These are phyloP conservation scores for Davidsoniella virescens DNA, from an alignment of 2,329 filamentous ascomycete genomes.

Conservation along the genomic window DNA sequence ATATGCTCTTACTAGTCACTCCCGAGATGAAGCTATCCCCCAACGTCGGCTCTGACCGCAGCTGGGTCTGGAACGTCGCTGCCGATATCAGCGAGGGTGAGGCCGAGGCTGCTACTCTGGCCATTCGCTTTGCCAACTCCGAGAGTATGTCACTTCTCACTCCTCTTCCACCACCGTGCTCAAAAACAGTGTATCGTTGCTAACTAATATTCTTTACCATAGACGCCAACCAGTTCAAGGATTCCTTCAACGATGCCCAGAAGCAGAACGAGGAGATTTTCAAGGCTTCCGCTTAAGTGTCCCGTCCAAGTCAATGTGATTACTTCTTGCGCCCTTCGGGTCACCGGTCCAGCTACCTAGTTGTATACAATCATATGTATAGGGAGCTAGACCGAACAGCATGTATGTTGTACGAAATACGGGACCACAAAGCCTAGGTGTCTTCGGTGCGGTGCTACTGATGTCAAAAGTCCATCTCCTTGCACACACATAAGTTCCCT, in stretches of 20 bases:
- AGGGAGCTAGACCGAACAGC: no score
- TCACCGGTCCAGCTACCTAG: not conserved
- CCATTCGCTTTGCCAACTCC: conserved; percentile 93
- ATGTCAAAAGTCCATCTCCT: no score
- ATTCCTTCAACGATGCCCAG: conserved; percentile 91
- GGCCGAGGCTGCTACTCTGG: conserved; percentile 86
- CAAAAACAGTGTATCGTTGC: conserved; percentile 13
- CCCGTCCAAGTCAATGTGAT: not conserved
- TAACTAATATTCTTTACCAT: conserved; percentile 15
- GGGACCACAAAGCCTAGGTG: no score
- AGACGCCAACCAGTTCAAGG: conserved; percentile 97
- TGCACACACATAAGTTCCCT: no score
- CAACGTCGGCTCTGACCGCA: conserved; percentile 94
- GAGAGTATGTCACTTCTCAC: conserved; percentile 55
- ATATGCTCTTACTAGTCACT: conserved; percentile 44
- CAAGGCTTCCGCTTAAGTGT: conserved; percentile 26
- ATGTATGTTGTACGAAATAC: no score
- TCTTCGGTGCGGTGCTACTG: no score
- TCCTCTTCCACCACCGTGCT: not conserved
- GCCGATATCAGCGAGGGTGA: conserved; percentile 97
- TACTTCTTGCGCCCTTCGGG: not conserved
- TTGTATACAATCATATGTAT: not conserved
- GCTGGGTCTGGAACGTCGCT: conserved; percentile 97
- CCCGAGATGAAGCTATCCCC: conserved; percentile 98
- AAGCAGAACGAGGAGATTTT: conserved; percentile 88